phyloP scores from a whole-genome alignment of 371 early-diverging fungal genomes.

The Circinella minor region DNA sequence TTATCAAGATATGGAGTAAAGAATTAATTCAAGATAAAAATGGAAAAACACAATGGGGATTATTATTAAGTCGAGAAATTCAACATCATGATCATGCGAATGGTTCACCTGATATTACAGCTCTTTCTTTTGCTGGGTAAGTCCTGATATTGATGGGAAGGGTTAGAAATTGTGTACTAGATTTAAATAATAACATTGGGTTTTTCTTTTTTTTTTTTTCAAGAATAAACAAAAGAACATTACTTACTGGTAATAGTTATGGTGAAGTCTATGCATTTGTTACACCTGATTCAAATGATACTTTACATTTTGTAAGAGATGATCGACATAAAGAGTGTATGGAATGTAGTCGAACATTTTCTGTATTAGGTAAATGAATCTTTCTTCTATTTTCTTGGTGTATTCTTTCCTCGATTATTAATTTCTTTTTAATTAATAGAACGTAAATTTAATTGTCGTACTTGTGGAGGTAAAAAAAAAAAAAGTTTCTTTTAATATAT shows the following conservation, averaged over 20 bases:
- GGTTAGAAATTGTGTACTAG: no score
- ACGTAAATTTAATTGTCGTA: constrained; percentile 44
- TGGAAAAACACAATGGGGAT: constrained; percentile 34
- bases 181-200: no score
- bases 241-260: constrained; percentile 65
- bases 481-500: no score
- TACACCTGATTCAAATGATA: constrained; percentile 71
- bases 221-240: constrained; percentile 52
- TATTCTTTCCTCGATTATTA: not conserved
- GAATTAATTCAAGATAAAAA: constrained; percentile 35
- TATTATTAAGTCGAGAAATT: constrained; percentile 35
- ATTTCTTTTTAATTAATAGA: constrained; percentile 22
- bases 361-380: constrained; percentile 60
- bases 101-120: constrained; percentile 38
- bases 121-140: constrained; percentile 57
- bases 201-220: no score
- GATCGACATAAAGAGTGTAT: constrained; percentile 65
- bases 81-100: constrained; percentile 32
- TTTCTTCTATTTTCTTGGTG: not conserved
- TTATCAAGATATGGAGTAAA: constrained; percentile 58
- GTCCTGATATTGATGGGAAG: not conserved
- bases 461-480: constrained; percentile 44
- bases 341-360: constrained; percentile 57
- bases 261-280: constrained; percentile 70
- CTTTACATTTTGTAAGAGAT: constrained; percentile 65